These are phyloP conservation scores for Chaetomium fimeti DNA, from an alignment of 495 filamentous ascomycete genomes.

Conservation along the genomic window DNA sequence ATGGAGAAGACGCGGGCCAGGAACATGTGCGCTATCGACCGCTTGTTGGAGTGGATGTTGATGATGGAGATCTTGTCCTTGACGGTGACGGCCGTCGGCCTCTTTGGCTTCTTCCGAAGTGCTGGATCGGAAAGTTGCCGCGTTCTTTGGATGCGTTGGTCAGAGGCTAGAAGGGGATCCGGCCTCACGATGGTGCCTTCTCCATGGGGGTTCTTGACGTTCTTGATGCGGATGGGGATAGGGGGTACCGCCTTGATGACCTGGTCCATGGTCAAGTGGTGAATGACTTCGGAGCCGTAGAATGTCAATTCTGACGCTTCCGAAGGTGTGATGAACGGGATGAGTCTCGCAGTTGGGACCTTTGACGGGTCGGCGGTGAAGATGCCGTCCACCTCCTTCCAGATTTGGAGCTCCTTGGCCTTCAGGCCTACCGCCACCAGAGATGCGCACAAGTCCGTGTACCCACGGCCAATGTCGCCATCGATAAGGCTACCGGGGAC, in stretches of 20 bases:
- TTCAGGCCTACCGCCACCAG: constrained; percentile 74
- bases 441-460: constrained; percentile 86
- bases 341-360: constrained; percentile 76
- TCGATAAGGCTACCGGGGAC: constrained; percentile 77
- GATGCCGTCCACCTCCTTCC: constrained; percentile 92
- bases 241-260: constrained; percentile 79
- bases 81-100: constrained; percentile 90
- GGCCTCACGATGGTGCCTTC: constrained; percentile 83
- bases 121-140: constrained; percentile 45
- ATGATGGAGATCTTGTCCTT: constrained; percentile 90
- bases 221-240: constrained; percentile 96
- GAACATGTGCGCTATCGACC: constrained; percentile 74
- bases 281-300: constrained; percentile 93
- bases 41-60: constrained; percentile 92
- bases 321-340: constrained; percentile 75
- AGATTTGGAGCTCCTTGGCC: constrained; percentile 81
- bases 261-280: constrained; percentile 98
- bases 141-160: constrained; percentile 47
- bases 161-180: constrained; percentile 47
- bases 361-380: constrained; percentile 87
- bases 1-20: constrained; percentile 86
- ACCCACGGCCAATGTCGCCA: constrained; percentile 76
- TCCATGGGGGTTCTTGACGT: constrained; percentile 90
- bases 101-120: constrained; percentile 41
- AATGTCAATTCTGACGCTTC: constrained; percentile 91